Base-by-base conservation (phyloP, 352 stramenopile genomes). In the Peronospora tabacina region DNA sequence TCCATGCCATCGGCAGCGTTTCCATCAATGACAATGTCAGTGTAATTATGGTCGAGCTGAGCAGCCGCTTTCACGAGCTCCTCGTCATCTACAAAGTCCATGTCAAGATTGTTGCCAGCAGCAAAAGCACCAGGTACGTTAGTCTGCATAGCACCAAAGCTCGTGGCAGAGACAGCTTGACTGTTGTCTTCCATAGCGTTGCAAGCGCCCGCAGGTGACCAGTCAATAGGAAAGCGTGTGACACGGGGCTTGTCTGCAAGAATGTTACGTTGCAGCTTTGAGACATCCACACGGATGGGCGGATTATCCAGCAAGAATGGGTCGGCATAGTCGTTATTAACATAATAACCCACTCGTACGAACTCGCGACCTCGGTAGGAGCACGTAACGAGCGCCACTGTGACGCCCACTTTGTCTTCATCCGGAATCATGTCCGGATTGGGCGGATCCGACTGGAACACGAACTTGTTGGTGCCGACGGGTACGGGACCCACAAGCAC, bases 241-340 rank as follows among this genome's bases (percentile, higher is more conserved):
- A 97, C 87, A 34, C 90, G 82, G 13, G 96, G 95, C 70, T 98
- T 98, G 61, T 99, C 96, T 0, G 94, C 93, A 51, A 98, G 73
- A 49, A 99, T 97, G 64, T 97, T 96, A 54, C 96, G 85, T 63
- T 94, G 77, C 48, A 99, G 75, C 63, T 97, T 97, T 33, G 66
- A 80, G 39, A 98, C 78, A 56, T 97, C 90, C 22, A 97, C 79
- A 11, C 51, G 63, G 9, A 70, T 50, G 9, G 82, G 82, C 19
- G 82, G 82, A 58, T 91, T 91, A 51, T 93, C 80, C 8, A 89
- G 59, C 63, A 91, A 58, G 58, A 85, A 86, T 44, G 87, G 87
- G 55, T 96, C 89, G 20, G 80, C 77, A 70, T 98, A 98, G 79
- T 98, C 96, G 72, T 99, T 99, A 67, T 99, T 99, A 19, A 99